Evolutionary conservation across 371 early-diverging fungal genomes (phyloP), one percentile per base, ranked within the genome.

Genomic region (Mortierella sp.): DNA sequence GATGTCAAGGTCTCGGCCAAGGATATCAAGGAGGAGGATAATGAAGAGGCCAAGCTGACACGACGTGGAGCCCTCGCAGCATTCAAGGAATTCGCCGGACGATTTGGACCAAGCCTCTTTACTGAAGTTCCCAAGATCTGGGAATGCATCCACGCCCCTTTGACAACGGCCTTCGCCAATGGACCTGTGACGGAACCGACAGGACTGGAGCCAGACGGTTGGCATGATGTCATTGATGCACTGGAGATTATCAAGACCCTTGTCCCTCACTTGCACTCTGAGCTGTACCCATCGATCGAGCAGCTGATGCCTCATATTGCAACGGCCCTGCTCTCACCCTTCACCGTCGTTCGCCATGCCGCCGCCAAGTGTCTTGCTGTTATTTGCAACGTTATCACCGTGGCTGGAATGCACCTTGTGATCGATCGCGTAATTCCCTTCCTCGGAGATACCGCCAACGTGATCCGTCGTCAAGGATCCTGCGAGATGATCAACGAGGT

Each of bases 11-110:
- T 89, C 35, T 88, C 91, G 56, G 88, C 88, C 74, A 84, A 88
- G 41, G 91, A 89, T 3, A 88, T 92, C 0, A 79, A 87, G 38
- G 86, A 87, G 21, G 86, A 90, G 38, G 88, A 91, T 0, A 89
- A 90, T 49, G 92, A 92, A 51, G 88, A 90, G 49, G 84, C 89
- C 32, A 91, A 90, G 70, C 81, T 94, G 70, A 93, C 96, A 76
- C 92, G 96, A 21, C 95, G 98, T 21, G 99, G 99, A 24, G 98
- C 98, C 4, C 93, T 95, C 70, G 83, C 88, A 12, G 93, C 97
- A 2, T 83, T 98, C 35, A 85, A 90, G 44, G 91, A 92, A 32
- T 88, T 98, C 11, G 96, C 96, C 72, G 88, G 83, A 43, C 89
- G 89, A 8, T 97, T 97, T 89, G 97, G 96, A 0, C 80, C 89